Percentiles rank a stretch among this genome's conserved stretches.
These are phyloP conservation scores for Ophiocordyceps robertsii DNA, from an alignment of 2,329 filamentous ascomycete species.

Conservation along the genomic window DNA sequence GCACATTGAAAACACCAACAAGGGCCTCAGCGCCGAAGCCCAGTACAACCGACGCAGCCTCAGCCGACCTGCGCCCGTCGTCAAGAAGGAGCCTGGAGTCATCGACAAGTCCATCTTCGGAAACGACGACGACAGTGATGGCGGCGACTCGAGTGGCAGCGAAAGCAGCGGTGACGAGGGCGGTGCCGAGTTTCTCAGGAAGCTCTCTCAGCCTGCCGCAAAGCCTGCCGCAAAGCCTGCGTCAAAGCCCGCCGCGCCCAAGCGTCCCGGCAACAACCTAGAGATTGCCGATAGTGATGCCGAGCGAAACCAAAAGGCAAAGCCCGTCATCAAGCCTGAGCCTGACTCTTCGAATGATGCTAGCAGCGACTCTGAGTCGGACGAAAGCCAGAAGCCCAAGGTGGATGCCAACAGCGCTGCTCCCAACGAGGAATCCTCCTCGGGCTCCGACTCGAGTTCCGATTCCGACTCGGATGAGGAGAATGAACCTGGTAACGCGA, in stretches of 20 bases:
- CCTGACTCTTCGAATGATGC: conserved; percentile 9
- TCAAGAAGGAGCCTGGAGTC: conserved; percentile 16
- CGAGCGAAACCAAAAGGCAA: conserved; percentile 15
- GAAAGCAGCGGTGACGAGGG: conserved; percentile 19
- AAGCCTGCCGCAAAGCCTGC: conserved; percentile 2
- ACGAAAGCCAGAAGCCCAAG: conserved; percentile 7
- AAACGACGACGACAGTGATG: conserved; percentile 13
- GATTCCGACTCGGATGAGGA: conserved; percentile 12
- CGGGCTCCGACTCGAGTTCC: conserved; percentile 8
- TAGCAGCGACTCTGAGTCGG: conserved; percentile 16
- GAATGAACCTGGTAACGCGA: conserved; percentile 13
- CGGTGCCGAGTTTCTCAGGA: conserved; percentile 18
- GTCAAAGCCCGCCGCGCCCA: conserved; percentile 5
- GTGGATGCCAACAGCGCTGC: conserved; percentile 2
- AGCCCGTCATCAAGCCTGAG: conserved; percentile 6
- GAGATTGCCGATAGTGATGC: conserved; percentile 30
- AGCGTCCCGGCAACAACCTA: conserved; percentile 17
- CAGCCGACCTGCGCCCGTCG: conserved; percentile 10
- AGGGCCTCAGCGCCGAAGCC: conserved; percentile 17
- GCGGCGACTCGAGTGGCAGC: conserved; percentile 17
- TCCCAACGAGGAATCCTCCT: background rate
- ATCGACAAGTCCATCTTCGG: conserved; percentile 14
- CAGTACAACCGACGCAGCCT: conserved; percentile 17
- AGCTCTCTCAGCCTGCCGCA: conserved; percentile 10
- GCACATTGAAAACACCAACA: conserved; percentile 24